Base-by-base conservation (phyloP, 306 rosid genomes). In the Dicorynia guianensis region DNA sequence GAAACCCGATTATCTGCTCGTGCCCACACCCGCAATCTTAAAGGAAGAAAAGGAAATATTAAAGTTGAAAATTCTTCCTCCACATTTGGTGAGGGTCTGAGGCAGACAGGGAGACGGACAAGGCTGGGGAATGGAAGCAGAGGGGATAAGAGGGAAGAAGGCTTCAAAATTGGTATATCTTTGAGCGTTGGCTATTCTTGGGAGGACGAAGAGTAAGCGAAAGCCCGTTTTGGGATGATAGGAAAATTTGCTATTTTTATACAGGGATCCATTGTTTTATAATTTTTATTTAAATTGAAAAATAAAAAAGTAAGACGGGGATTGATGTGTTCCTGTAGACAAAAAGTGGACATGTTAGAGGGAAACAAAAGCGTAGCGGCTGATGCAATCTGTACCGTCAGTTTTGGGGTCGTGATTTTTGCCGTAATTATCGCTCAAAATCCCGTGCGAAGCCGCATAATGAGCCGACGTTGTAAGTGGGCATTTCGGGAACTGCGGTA, bases 171-270 rank as follows among this genome's bases (percentile, higher is more conserved):
- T 80, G 89, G 85, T 65, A 72, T 66, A 77, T 81, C 80, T 84
- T 89, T 75, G 82, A 59, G 77, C 20, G 90, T 72, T 79, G 85
- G 96, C 88, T 89, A 89, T 91, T 86, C 87, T 79, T 86, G 46
- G 79, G 74, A 80, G 80, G 65, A 73, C 47, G 66, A 77, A 13
- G 70, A 69, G 76, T 33, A 17, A 73, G 61, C 52, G 53, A 80
- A 54, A 60, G 68, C 88, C 85, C 77, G 66, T 77, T 71, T 66
- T 39, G 4, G 61, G 55, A 57, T 76, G 78, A 72, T 81, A 81
- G 80, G 87, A 85, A 71, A 76, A 75, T 72, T 72, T 36, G 70
- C 91, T 83, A 83, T 89, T 84, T 91, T 81, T 93, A 85, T 84
- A 76, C 83, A 71, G 12, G 33, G 20, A 47, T 5, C 12, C 15